These are phyloP conservation scores for Aspergillus alliaceus DNA, from an alignment of 2,329 filamentous ascomycete species.

Conservation along the genomic window DNA sequence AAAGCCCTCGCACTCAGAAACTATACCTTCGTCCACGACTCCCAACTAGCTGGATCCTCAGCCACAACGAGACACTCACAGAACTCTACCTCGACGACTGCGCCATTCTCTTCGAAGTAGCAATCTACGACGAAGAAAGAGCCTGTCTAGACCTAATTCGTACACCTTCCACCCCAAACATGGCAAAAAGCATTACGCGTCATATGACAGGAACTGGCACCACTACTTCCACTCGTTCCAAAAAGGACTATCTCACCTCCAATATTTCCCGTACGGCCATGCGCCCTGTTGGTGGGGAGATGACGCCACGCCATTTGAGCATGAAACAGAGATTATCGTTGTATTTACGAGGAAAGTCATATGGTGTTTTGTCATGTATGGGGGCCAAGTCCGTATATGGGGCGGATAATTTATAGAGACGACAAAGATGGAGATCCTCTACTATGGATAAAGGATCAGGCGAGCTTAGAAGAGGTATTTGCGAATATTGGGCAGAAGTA, in stretches of 20 bases:
- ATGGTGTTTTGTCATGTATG: slow-evolving; percentile 19
- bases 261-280: slow-evolving; percentile 16
- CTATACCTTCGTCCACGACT: slow-evolving; percentile 46
- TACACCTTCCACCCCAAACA: neutral
- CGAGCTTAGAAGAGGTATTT: slow-evolving; percentile 14
- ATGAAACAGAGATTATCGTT: slow-evolving; percentile 15
- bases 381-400: no score
- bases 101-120: slow-evolving; percentile 29
- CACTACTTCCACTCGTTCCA: slow-evolving; percentile 20
- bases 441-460: slow-evolving; percentile 21
- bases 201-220: slow-evolving; percentile 19
- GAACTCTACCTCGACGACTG: slow-evolving; percentile 49
- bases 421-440: no score
- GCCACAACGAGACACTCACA: slow-evolving; percentile 38
- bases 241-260: slow-evolving; percentile 16
- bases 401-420: no score
- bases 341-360: slow-evolving; percentile 16
- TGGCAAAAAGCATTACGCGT: neutral
- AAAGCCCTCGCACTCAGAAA: slow-evolving; percentile 42
- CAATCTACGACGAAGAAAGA: neutral
- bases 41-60: slow-evolving; percentile 50
- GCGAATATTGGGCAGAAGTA: slow-evolving; percentile 15
- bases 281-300: slow-evolving; percentile 4
- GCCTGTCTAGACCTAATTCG: neutral
- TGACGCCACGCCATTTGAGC: slow-evolving; percentile 19